Evolutionary conservation across 495 filamentous ascomycete species (phyloP), one percentile per base, ranked within the genome.

Genomic region (Aspergillus wentii): DNA sequence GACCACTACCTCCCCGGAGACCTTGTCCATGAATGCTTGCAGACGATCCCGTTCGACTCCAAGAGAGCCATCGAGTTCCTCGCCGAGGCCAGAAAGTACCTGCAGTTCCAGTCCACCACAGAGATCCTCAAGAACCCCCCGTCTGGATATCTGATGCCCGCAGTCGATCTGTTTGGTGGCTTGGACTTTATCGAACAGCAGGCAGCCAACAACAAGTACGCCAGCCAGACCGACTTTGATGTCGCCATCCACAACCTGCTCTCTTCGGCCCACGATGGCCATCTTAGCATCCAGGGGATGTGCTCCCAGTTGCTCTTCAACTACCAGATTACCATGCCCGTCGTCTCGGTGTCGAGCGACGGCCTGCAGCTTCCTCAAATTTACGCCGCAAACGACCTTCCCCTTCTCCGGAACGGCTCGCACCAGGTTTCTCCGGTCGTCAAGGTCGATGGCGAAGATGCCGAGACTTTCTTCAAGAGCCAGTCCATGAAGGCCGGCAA

Each of bases 151-250:
- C n/a, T n/a, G n/a, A n/a, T n/a, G n/a, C n/a, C n/a, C n/a, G n/a
- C n/a, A n/a, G n/a, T n/a, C n/a, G n/a, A n/a, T n/a, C n/a, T n/a
- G n/a, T n/a, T n/a, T n/a, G 60, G 52, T 5, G 66, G 56, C 1
- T 52, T 82, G 16, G 59, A 66, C 22, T 20, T 40, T 2, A 67
- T 80, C 15, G 40, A 66, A 35, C 35, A 54, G n/a, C 57, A 66
- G 11, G 62, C 72, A 19, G 48, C 41, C n/a, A 44, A 22, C 15
- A 41, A 46, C 7, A 44, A 35, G 9, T 78, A 62, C 40, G 49
- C 41, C 11, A 73, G 57, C 32, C 72, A 78, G 42, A 76, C 66
- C 38, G 68, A 77, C 4, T 74, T 76, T 44, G 70, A 75, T 17
- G 30, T 64, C 7, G 66, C 66, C 7, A 53, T 77, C 11, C 43